Evolutionary conservation across 371 early-diverging fungal species (phyloP).

Genomic region (Mucor piriformis): DNA sequence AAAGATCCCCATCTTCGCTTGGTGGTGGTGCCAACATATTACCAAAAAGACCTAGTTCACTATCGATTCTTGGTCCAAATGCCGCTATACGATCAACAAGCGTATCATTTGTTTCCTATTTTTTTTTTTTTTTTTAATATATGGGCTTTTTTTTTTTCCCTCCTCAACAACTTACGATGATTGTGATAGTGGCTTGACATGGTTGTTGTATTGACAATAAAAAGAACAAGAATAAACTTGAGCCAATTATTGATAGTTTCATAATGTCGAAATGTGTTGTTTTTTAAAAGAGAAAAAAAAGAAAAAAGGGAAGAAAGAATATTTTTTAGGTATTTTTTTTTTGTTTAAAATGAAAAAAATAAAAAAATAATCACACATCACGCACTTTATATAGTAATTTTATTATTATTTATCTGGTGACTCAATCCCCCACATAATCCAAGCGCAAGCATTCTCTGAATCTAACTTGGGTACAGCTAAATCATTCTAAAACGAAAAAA

Average conservation of each 20-base stretch:
- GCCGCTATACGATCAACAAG: slow-evolving; percentile 70
- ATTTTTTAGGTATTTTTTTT: neutral
- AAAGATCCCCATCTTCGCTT: slow-evolving; percentile 18
- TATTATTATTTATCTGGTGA: neutral
- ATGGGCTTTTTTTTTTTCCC: neutral
- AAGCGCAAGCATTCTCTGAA: slow-evolving; percentile 3
- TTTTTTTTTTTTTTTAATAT: neutral
- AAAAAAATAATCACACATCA: neutral
- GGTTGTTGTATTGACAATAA: slow-evolving; percentile 4
- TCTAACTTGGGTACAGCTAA: slow-evolving; percentile 14
- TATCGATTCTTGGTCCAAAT: slow-evolving; percentile 66
- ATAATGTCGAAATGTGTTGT: neutral
- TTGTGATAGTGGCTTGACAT: slow-evolving; percentile 21
- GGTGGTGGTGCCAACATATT: slow-evolving; percentile 42
- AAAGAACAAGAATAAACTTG: neutral
- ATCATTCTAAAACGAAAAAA: slow-evolving; percentile 6
- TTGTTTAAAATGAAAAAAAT: too few species aligned
- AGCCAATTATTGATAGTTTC: neutral
- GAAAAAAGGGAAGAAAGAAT: neutral
- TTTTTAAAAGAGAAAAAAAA: neutral
- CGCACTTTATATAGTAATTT: neutral
- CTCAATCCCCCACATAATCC: neutral
- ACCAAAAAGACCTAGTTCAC: slow-evolving; percentile 47
- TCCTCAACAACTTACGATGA: slow-evolving; percentile 1
- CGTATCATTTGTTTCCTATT: slow-evolving; percentile 60